Evolutionary conservation across 371 early-diverging fungal species (phyloP).

Genomic region (Actinomortierella wolfii): DNA sequence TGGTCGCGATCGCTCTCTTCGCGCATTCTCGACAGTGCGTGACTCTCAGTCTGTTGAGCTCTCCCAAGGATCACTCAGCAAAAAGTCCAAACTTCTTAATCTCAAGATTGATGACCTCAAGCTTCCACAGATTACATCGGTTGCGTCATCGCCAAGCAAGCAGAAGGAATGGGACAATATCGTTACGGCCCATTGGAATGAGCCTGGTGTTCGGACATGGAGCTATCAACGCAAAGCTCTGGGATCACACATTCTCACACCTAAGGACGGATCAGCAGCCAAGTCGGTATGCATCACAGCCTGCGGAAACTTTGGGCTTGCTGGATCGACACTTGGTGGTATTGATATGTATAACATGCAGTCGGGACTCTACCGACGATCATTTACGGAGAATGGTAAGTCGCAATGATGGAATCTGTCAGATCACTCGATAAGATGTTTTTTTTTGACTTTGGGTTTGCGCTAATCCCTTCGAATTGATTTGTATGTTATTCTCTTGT

Average conservation of each 20-base stretch:
- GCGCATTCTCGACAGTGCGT: conserved; percentile 81
- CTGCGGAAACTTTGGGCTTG: conserved; percentile 92
- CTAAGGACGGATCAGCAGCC: conserved; percentile 68
- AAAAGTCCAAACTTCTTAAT: conserved; percentile 66
- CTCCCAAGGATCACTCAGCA: conserved; percentile 73
- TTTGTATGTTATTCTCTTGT: conserved; percentile 16
- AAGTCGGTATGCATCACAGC: conserved; percentile 79
- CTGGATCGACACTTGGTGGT: conserved; percentile 78
- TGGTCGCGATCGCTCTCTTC: conserved; percentile 83
- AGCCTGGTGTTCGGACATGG: conserved; percentile 81
- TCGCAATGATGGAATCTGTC: not conserved
- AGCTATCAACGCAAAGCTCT: conserved; percentile 73
- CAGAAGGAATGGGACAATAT: conserved; percentile 91
- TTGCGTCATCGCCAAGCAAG: conserved; percentile 67
- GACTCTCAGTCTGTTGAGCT: conserved; percentile 85
- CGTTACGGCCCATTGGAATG: conserved; percentile 82
- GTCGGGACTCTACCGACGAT: conserved; percentile 79
- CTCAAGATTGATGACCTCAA: conserved; percentile 69
- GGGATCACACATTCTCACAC: conserved; percentile 68
- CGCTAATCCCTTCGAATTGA: too few relatives aligned
- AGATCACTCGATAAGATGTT: too few relatives aligned
- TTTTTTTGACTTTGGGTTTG: too few relatives aligned
- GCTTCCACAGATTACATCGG: conserved; percentile 73
- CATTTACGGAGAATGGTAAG: conserved; percentile 58
- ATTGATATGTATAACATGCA: conserved; percentile 96